Base-by-base conservation (phyloP, 768 basidiomycete genomes). In the Cystobasidium ongulense region DNA sequence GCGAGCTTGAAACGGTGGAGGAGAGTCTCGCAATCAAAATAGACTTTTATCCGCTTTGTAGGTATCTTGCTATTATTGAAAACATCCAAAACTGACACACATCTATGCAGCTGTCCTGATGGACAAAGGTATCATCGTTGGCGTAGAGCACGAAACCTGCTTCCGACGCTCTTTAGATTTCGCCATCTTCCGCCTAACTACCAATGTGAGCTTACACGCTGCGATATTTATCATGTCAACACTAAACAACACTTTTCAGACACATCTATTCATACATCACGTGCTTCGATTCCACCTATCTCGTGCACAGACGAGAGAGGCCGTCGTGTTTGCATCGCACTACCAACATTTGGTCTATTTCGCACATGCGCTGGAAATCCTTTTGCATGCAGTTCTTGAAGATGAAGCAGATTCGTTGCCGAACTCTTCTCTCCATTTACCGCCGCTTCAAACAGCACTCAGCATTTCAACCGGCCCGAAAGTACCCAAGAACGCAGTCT, bases 81-180 rank as follows among this genome's bases (percentile, higher is more conserved):
- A 33, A 62, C 57, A 29, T 0, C 50, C 11, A 62, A 63, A 18
- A 29, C 57, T 59, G 57, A 4, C 2, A 0, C 1, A 3, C 36
- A 3, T 15, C 17, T 0, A 13, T 1, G 38, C 77, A 98, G 95
- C 95, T 72, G 92, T 93, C 7, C 85, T 99, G 29, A 98, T 98
- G 93, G 94, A 97, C 81, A 99, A 97, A 80, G 95, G 94, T 0
- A 96, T 99, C 76, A 92, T 99, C 76, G 93, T 97, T 77, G 95
- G 95, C 8, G 91, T 90, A 31, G 94, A 97, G 76, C 87, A 93
- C 72, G 95, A 99, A 80, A 86, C 87, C 1, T 88, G 87, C 1
- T 84, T 88, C 18, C 85, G 90, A 66, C 82, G 85, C 29, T 90
- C 88, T 72, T 82, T 97, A 10, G 87, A 92, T 1, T 96, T 96